These are phyloP conservation scores for Camillea tinctor DNA, from an alignment of 2,329 filamentous ascomycete species.

Conservation along the genomic window DNA sequence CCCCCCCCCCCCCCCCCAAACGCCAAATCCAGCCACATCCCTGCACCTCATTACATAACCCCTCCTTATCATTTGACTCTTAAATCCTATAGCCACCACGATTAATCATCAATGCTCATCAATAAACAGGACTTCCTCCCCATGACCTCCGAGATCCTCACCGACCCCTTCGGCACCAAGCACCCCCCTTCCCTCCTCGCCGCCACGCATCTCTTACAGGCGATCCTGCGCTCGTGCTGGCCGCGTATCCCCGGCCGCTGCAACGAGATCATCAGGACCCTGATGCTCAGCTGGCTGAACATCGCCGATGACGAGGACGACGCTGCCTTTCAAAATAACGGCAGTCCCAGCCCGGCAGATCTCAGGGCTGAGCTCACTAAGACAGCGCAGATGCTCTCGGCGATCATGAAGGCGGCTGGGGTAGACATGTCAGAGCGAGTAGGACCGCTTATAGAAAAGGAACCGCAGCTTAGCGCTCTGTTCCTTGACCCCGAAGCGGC, in stretches of 20 bases:
- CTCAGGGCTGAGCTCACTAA: constrained; percentile 36
- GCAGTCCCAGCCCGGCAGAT: constrained; percentile 11
- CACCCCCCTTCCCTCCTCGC: constrained; percentile 53
- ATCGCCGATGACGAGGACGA: constrained; percentile 45
- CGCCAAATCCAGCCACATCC: neutral
- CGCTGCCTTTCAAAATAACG: constrained; percentile 10
- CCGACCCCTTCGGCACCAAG: constrained; percentile 64
- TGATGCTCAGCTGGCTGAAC: constrained; percentile 64
- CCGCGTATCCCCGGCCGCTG: constrained; percentile 63
- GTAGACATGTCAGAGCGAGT: constrained; percentile 31
- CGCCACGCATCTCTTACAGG: constrained; percentile 53
- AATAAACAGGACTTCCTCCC: constrained; percentile 60
- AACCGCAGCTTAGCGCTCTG: constrained; percentile 34
- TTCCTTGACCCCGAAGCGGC: constrained; percentile 25
- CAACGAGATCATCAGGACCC: constrained; percentile 60
- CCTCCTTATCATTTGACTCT: neutral
- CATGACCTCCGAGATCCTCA: constrained; percentile 62
- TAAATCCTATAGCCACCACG: neutral
- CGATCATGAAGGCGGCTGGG: constrained; percentile 31
- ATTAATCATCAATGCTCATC: neutral
- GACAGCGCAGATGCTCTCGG: constrained; percentile 35
- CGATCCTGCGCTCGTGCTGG: constrained; percentile 64
- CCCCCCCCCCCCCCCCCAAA: neutral
- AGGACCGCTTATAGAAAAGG: constrained; percentile 36
- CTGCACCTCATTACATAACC: neutral